Evolutionary conservation across 139 green algal genomes (phyloP), one percentile per base, ranked within the genome.

Genomic region (Picocystis salinarum): DNA sequence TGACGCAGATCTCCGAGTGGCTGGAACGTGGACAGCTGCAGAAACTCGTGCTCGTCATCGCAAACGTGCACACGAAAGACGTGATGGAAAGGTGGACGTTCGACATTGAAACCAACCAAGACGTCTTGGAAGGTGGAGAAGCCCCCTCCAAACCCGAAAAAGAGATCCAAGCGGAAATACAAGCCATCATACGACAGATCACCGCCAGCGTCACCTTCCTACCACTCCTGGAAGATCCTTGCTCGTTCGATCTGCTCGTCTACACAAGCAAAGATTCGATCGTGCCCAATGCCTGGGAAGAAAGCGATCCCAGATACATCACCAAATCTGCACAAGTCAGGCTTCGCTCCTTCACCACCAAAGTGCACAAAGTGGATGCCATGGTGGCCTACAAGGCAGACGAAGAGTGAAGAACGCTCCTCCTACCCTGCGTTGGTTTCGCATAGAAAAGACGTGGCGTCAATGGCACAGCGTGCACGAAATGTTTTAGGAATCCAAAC

Each of bases 41-140:
- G 60, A 80, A 85, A 55, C 59, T 94, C 40, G 83, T 95, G 17
- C 58, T 96, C 40, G 83, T 95, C 3, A 55, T 96, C 6, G 74
- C 66, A 3, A 71, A 39, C 12, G 66, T 76, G 6, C 68, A 86
- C 26, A 56, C 34, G 22, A 23, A 30, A 10, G 60, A 63, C 46
- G 75, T 87, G 10, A 55, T 94, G 45, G 86, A 96, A 68, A 65
- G 85, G 2, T 96, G 86, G 86, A 85, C 76, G 0, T 96, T 96
- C 63, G 69, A 91, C 63, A 75, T 96, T 23, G 66, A 92, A 23
- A 91, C 81, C 3, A 74, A 92, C 47, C 59, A 70, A 41, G 60
- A 63, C 0, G 70, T 75, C 7, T 6, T 77, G 12, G 42, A 11
- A 7, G 68, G 65, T 20, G 54, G 57, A 23, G 62, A 57, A 52